These are phyloP conservation scores for Acanthamoeba royreba DNA, from an alignment of 208 protist species.

Conservation along the genomic window DNA sequence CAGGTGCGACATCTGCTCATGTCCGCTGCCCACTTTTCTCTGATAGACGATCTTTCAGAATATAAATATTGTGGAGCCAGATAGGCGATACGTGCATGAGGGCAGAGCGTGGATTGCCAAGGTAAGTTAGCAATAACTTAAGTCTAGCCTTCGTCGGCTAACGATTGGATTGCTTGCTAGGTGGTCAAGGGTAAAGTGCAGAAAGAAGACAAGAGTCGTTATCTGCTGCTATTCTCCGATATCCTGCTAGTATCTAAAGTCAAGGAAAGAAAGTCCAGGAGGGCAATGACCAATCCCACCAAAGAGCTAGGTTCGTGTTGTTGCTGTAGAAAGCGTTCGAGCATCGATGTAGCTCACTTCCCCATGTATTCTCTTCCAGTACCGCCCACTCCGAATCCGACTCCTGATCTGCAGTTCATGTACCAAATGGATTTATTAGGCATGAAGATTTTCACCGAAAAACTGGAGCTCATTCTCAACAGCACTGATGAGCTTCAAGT, in stretches of 20 bases:
- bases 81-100: background rate
- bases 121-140: too few relatives aligned
- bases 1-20: background rate
- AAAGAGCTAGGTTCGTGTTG: background rate
- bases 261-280: background rate
- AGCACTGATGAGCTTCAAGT: background rate
- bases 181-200: background rate
- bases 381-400: background rate
- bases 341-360: background rate
- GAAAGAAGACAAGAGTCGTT: background rate
- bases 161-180: background rate
- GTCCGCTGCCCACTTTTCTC: too few relatives aligned
- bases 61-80: background rate
- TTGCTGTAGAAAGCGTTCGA: too few relatives aligned
- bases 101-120: background rate
- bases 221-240: background rate
- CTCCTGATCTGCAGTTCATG: background rate
- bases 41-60: background rate
- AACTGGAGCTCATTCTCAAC: conserved; percentile 12
- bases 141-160: background rate
- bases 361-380: background rate
- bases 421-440: background rate
- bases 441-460: conserved; percentile 3
- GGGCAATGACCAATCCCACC: background rate
- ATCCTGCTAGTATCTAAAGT: background rate